Conservation (phyloP, 129 eudicot species). For the Lactuca sativa region DNA sequence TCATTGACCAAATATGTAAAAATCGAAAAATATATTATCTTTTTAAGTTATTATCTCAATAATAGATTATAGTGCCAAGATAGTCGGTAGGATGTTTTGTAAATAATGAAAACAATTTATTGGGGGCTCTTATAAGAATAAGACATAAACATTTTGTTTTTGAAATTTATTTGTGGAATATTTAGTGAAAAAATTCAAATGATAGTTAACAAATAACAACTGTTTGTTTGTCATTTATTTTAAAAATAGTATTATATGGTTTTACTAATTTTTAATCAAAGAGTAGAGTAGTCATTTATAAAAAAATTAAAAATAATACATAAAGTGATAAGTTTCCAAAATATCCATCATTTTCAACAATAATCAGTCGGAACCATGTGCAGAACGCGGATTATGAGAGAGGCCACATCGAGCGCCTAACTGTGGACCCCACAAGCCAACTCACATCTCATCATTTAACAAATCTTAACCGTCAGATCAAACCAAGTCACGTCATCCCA, state of each 20-base stretch:
- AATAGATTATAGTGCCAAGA: too few relatives aligned
- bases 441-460: conserved; percentile 21
- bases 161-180: too few relatives aligned
- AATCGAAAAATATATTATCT: too few relatives aligned
- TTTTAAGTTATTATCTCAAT: too few relatives aligned
- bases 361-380: conserved; percentile 14
- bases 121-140: too few relatives aligned
- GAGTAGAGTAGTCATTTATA: too few relatives aligned
- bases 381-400: conserved; percentile 11
- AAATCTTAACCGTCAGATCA: conserved; percentile 20
- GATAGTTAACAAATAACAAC: too few relatives aligned
- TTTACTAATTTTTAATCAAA: background rate
- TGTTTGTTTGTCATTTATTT: background rate
- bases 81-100: too few relatives aligned
- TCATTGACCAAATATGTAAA: too few relatives aligned
- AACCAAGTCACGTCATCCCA: background rate
- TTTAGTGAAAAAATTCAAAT: too few relatives aligned
- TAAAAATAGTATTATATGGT: background rate
- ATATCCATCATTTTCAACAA: background rate
- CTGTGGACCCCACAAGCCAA: conserved; percentile 15
- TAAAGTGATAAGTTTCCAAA: background rate
- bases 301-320: background rate
- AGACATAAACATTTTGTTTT: too few relatives aligned
- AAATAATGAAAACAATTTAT: too few relatives aligned
- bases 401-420: conserved; percentile 20